phyloP scores from a whole-genome alignment of 352 stramenopile species.

The Globisporangium nodosum region DNA sequence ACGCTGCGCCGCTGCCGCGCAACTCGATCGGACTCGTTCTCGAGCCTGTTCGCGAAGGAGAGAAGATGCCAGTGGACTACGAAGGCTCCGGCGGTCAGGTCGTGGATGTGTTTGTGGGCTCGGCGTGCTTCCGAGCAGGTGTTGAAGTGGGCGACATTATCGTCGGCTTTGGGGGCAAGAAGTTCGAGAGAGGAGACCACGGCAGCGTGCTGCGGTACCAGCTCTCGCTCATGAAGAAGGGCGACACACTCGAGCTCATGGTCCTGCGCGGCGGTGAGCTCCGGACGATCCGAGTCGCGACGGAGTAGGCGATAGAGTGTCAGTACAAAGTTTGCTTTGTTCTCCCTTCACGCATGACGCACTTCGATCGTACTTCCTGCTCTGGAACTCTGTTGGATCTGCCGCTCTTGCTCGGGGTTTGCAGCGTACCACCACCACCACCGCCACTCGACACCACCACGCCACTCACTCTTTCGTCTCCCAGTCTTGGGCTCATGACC shows the following conservation, averaged over 20 bases:
- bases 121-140: conserved; percentile 38
- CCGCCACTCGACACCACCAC: background rate
- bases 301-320: conserved; percentile 20
- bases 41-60: conserved; percentile 30
- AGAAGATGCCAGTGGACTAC: conserved; percentile 24
- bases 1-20: conserved; percentile 27
- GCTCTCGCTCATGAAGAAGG: conserved; percentile 50
- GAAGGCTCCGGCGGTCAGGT: conserved; percentile 40
- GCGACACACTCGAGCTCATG: conserved; percentile 38
- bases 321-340: background rate
- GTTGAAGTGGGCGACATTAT: conserved; percentile 47
- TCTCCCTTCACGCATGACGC: background rate
- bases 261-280: conserved; percentile 32
- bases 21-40: conserved; percentile 53
- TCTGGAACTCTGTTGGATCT: background rate
- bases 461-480: too few relatives aligned
- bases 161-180: conserved; percentile 41
- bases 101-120: conserved; percentile 46
- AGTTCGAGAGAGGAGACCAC: conserved; percentile 41
- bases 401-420: too few relatives aligned
- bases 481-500: background rate
- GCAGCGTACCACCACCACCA: background rate
- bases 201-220: conserved; percentile 44
- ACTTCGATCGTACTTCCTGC: background rate
- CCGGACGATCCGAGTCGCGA: conserved; percentile 36